These are phyloP conservation scores for Lumnitzera racemosa DNA, from an alignment of 345 rosid species.

Conservation along the genomic window DNA sequence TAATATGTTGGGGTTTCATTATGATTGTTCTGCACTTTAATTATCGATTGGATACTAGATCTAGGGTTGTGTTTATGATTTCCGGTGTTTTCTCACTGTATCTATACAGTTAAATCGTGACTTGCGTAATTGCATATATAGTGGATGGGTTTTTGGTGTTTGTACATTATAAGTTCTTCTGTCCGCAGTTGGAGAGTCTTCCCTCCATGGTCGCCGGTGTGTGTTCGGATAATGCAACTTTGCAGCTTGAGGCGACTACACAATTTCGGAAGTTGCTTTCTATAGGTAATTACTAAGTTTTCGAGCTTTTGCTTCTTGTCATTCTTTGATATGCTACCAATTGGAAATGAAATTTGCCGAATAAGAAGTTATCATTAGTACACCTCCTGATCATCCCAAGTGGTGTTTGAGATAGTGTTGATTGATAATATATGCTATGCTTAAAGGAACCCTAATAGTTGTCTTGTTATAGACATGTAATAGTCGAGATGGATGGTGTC, in stretches of 20 bases:
- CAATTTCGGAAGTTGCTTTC: slow-evolving; percentile 85
- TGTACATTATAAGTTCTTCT: neutral
- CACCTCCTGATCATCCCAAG: too few species aligned
- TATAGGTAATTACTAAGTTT: slow-evolving; percentile 33
- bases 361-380: neutral
- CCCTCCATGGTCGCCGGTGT: slow-evolving; percentile 63
- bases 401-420: too few species aligned
- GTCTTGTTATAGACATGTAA: too few species aligned
- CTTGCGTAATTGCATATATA: too few species aligned
- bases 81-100: too few species aligned
- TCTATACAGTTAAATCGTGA: too few species aligned
- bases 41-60: too few species aligned
- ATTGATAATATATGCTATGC: too few species aligned
- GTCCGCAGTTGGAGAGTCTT: slow-evolving; percentile 65
- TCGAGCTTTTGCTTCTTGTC: neutral
- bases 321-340: neutral
- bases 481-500: too few species aligned
- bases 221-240: slow-evolving; percentile 38
- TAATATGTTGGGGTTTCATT: neutral
- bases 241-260: slow-evolving; percentile 79
- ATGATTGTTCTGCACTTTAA: neutral
- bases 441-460: too few species aligned
- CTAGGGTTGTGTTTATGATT: too few species aligned
- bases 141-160: neutral
- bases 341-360: neutral